A percentile compares a stretch with the other conserved stretches of the same genome.
Conservation (phyloP, 257 asterid genomes). For the Capsicum rhomboideum region DNA sequence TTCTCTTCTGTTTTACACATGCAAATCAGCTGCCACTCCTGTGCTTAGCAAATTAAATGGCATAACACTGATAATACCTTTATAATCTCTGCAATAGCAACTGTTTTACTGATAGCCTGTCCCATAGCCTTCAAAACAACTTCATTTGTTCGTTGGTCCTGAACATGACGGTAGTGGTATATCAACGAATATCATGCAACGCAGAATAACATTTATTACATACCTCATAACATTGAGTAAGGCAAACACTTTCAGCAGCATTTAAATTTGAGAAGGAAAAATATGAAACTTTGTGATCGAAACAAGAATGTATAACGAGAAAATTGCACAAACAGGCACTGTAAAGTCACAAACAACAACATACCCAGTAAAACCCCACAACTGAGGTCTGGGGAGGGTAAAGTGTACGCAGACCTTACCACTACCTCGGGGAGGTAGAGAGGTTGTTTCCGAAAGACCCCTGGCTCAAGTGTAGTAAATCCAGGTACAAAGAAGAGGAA, state of each 20-base stretch:
- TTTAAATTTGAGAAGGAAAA: not conserved
- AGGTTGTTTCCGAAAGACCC: too few species aligned
- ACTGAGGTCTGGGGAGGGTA: too few species aligned
- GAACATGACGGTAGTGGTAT: not conserved
- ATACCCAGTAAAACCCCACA: too few species aligned
- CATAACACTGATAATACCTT: conserved; percentile 26
- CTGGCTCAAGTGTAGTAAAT: too few species aligned
- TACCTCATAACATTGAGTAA: not conserved
- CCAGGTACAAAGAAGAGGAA: too few species aligned
- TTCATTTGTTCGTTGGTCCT: conserved; percentile 42
- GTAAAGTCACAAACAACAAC: too few species aligned
- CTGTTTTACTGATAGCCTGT: conserved; percentile 57
- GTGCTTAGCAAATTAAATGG: not conserved
- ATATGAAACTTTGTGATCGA: not conserved
- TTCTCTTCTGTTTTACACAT: conserved; percentile 28
- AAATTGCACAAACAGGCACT: not conserved
- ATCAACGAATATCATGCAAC: not conserved
- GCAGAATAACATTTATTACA: not conserved
- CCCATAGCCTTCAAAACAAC: conserved; percentile 52
- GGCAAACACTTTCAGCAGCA: not conserved
- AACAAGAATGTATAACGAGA: not conserved
- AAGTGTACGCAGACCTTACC: too few species aligned
- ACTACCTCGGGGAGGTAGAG: too few species aligned
- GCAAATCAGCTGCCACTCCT: not conserved
- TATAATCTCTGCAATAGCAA: conserved; percentile 47